Conservation (phyloP, 768 basidiomycete species). For the Leccinum rimulosum region DNA sequence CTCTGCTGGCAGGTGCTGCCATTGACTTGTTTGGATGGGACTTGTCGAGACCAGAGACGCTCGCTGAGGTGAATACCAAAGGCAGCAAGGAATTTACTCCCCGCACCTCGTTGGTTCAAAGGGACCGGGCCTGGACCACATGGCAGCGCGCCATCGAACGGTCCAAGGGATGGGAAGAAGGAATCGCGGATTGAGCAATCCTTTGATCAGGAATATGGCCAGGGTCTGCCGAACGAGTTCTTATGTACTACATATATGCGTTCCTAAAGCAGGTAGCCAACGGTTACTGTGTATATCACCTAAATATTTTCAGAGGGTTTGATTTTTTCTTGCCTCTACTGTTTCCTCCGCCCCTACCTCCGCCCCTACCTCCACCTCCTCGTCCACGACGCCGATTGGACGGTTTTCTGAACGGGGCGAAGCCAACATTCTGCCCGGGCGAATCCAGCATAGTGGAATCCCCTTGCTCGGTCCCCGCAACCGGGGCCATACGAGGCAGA, state of each 20-base stretch:
- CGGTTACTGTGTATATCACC: conserved; percentile 19
- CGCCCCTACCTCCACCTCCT: conserved; percentile 43
- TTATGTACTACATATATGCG: background rate
- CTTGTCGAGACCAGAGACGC: conserved; percentile 74
- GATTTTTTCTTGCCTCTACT: conserved; percentile 61
- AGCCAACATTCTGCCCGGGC: conserved; percentile 40
- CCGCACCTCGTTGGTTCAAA: conserved; percentile 44
- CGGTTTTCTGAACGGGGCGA: conserved; percentile 73
- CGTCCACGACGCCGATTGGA: conserved; percentile 49
- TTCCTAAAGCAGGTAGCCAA: background rate
- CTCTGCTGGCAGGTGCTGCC: conserved; percentile 88
- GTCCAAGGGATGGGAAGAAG: conserved; percentile 78
- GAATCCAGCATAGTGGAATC: conserved; percentile 12
- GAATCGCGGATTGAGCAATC: conserved; percentile 30
- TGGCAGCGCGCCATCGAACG: conserved; percentile 92
- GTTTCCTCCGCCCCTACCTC: conserved; percentile 33
- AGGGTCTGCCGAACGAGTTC: background rate
- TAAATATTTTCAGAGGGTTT: conserved; percentile 81
- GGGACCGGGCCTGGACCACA: conserved; percentile 65
- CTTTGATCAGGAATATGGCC: background rate
- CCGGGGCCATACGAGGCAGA: conserved; percentile 66
- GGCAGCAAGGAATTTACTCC: conserved; percentile 74
- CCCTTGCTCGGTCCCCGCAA: conserved; percentile 39
- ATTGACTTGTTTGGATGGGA: conserved; percentile 92
- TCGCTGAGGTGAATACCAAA: conserved; percentile 82